These are phyloP conservation scores for Sarocladium oryzae DNA, from an alignment of 2,329 filamentous ascomycete genomes.

Conservation along the genomic window DNA sequence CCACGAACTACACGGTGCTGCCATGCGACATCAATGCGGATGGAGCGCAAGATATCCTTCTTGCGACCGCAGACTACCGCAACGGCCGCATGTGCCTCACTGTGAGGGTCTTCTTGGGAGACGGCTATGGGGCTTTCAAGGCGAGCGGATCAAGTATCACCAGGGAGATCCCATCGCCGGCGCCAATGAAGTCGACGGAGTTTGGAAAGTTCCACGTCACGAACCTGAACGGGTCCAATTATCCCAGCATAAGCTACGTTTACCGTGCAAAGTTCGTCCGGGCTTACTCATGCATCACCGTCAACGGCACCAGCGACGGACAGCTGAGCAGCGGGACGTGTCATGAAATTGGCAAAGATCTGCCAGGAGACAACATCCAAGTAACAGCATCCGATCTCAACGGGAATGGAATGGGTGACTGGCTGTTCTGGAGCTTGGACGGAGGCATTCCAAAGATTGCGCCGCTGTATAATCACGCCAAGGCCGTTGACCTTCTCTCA, in stretches of 20 bases:
- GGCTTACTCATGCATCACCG: no score
- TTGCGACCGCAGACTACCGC: background rate
- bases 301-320: no score
- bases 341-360: no score
- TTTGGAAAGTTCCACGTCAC: background rate
- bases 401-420: conserved; percentile 7
- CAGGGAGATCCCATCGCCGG: background rate
- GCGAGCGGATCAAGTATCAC: background rate
- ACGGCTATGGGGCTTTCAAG: conserved; percentile 4
- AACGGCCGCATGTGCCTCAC: background rate
- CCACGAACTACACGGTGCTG: background rate
- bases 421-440: conserved; percentile 4
- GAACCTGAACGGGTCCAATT: background rate
- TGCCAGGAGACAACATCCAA: conserved; percentile 1
- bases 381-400: conserved; percentile 4
- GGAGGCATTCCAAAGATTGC: background rate
- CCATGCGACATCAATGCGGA: conserved; percentile 9
- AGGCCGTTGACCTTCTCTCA: conserved; percentile 2
- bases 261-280: background rate
- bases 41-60: conserved; percentile 6
- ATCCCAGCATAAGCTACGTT: background rate
- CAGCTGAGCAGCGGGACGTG: no score
- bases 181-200: background rate
- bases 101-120: background rate
- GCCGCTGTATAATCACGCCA: background rate